These are phyloP conservation scores for Vanrija sp. DNA, from an alignment of 1,284 basidiomycete genomes.

Conservation along the genomic window DNA sequence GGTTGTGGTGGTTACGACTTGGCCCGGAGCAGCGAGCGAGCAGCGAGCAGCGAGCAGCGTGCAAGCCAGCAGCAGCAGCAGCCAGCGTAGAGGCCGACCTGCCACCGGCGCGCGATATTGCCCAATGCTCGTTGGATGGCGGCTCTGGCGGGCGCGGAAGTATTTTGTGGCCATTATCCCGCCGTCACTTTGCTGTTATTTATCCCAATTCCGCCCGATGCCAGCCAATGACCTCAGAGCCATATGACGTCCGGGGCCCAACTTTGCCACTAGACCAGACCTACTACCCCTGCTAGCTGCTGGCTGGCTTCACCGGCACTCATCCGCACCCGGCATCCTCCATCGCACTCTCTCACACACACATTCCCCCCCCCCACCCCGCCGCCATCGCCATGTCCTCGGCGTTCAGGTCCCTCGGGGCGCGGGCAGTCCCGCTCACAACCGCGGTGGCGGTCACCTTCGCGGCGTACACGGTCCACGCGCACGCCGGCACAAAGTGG, in stretches of 20 bases:
- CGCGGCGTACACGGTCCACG: conserved; percentile 2
- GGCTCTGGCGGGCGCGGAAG: neutral
- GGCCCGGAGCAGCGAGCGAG: too few species aligned
- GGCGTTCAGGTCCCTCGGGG: conserved; percentile 5
- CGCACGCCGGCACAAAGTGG: neutral
- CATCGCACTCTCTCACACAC: neutral
- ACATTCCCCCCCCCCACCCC: conserved; percentile 1
- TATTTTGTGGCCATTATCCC: neutral
- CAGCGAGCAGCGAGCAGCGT: too few species aligned
- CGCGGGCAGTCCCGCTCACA: conserved; percentile 7
- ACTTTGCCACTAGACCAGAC: too few species aligned
- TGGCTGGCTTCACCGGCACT: too few species aligned
- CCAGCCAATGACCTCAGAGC: too few species aligned
- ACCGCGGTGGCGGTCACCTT: conserved; percentile 2
- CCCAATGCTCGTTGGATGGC: conserved; percentile 13
- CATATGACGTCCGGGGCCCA: too few species aligned
- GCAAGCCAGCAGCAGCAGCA: too few species aligned
- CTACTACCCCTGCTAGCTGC: too few species aligned
- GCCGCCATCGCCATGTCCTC: neutral
- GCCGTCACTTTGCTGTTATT: neutral
- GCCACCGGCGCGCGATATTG: conserved; percentile 1
- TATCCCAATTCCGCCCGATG: neutral
- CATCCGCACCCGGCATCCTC: too few species aligned
- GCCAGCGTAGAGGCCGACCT: too few species aligned
- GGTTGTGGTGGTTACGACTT: too few species aligned